Conservation (phyloP, 352 stramenopile species). For the Thraustochytrium sp. region DNA sequence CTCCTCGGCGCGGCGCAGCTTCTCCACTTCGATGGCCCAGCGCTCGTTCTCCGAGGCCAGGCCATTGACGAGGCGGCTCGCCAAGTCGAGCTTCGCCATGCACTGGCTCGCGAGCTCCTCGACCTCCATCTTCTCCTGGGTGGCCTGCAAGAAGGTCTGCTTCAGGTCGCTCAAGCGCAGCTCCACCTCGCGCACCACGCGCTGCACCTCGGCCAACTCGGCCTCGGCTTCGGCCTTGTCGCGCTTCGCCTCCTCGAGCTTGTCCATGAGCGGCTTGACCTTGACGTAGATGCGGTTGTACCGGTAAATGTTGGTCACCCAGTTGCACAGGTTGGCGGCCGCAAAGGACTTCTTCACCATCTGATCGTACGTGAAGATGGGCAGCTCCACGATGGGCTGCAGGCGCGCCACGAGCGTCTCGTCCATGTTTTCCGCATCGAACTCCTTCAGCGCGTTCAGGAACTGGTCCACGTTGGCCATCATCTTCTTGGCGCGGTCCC, state of each 20-base stretch:
- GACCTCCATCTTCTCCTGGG: constrained; percentile 90
- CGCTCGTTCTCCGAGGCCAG: constrained; percentile 91
- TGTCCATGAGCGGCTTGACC: constrained; percentile 96
- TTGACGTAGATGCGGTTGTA: constrained; percentile 98
- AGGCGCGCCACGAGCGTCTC: constrained; percentile 85
- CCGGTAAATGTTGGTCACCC: constrained; percentile 95
- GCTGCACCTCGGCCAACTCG: constrained; percentile 79
- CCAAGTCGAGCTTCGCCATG: constrained; percentile 80
- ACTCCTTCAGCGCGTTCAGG: constrained; percentile 45
- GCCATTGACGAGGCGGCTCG: constrained; percentile 88
- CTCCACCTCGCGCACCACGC: constrained; percentile 85
- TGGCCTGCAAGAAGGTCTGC: constrained; percentile 85
- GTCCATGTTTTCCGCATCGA: constrained; percentile 64
- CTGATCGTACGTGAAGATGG: constrained; percentile 88
- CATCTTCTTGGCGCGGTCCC: constrained; percentile 97
- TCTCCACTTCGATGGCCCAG: constrained; percentile 92
- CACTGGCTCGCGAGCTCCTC: constrained; percentile 75
- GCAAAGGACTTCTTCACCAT: constrained; percentile 93
- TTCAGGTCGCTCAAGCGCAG: constrained; percentile 80
- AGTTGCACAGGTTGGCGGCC: constrained; percentile 92
- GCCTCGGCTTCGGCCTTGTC: constrained; percentile 80
- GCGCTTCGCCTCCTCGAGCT: constrained; percentile 81
- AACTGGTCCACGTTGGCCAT: constrained; percentile 85
- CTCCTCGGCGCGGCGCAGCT: constrained; percentile 81
- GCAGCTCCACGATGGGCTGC: constrained; percentile 74